Percentiles rank a stretch among this genome's conserved stretches.
Conservation (phyloP, 2,329 filamentous ascomycete species). For the Eurotiales sp. region DNA sequence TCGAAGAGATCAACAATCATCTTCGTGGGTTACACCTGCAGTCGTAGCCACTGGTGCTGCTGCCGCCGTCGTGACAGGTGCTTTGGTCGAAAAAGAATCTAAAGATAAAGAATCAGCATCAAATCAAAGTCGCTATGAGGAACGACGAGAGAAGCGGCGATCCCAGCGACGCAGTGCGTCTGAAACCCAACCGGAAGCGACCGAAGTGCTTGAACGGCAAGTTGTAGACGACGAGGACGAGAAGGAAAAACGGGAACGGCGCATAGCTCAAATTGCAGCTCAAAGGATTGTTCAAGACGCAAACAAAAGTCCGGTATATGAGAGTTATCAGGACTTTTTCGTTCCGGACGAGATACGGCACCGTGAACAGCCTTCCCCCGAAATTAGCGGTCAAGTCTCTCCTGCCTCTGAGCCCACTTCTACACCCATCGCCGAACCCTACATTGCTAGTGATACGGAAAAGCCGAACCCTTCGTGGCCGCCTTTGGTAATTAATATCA, state of each 20-base stretch:
- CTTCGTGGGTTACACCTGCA: conserved; percentile 36
- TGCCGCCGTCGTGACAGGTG: conserved; percentile 43
- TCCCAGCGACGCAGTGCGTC: conserved; percentile 34
- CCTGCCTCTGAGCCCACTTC: conserved; percentile 25
- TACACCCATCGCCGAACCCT: conserved; percentile 19
- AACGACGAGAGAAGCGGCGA: conserved; percentile 36
- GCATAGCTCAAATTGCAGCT: conserved; percentile 28
- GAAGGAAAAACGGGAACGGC: conserved; percentile 15
- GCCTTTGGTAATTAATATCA: conserved; percentile 54
- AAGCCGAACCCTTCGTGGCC: conserved; percentile 34
- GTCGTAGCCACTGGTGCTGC: conserved; percentile 48
- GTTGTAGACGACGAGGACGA: conserved; percentile 20
- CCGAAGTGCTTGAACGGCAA: conserved; percentile 18
- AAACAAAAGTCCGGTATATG: conserved; percentile 31
- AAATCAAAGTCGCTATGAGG: conserved; percentile 32
- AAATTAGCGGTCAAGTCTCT: conserved; percentile 27
- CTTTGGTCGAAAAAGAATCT: conserved; percentile 30
- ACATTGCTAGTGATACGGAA: conserved; percentile 13
- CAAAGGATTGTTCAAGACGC: conserved; percentile 27
- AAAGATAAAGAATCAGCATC: conserved; percentile 27
- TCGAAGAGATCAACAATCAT: conserved; percentile 15
- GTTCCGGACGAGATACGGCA: conserved; percentile 38
- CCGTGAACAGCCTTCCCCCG: conserved; percentile 18
- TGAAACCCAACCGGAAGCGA: conserved; percentile 21
- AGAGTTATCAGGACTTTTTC: conserved; percentile 43